Evolutionary conservation across 139 green algal genomes (phyloP).

Genomic region (Coccomyxa sp.): DNA sequence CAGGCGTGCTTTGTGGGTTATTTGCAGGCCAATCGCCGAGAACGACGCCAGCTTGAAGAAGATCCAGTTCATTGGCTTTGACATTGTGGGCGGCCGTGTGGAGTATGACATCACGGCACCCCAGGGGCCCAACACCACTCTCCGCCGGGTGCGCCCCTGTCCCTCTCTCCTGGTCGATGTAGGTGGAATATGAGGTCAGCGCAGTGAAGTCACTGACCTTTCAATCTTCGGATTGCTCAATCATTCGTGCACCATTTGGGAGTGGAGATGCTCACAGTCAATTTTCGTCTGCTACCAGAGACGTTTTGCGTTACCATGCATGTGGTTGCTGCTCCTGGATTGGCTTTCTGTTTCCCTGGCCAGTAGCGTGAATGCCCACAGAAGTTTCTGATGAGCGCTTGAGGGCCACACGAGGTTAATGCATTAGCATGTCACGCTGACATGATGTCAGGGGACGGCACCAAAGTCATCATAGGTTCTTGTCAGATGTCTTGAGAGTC

Average conservation of each 20-base stretch:
- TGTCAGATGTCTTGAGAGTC: neutral
- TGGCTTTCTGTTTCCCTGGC: too few relatives aligned
- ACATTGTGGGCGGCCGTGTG: neutral
- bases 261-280: neutral
- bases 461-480: neutral
- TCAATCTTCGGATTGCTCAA: too few relatives aligned
- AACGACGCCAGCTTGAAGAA: neutral
- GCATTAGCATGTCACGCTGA: too few relatives aligned
- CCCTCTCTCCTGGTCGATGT: neutral
- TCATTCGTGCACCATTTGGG: neutral
- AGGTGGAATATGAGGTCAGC: neutral
- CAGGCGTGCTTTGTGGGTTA: neutral
- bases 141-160: neutral
- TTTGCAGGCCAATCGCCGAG: neutral
- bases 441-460: too few relatives aligned
- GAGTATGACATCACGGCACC: conserved; percentile 3
- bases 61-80: neutral
- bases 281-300: neutral
- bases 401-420: too few relatives aligned
- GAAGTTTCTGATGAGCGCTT: too few relatives aligned
- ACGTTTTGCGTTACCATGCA: neutral
- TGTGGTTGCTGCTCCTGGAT: too few relatives aligned
- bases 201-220: neutral
- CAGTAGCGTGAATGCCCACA: too few relatives aligned
- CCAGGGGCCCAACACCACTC: neutral